Base-by-base conservation (phyloP, 768 basidiomycete species). In the Leccinellum albellum region DNA sequence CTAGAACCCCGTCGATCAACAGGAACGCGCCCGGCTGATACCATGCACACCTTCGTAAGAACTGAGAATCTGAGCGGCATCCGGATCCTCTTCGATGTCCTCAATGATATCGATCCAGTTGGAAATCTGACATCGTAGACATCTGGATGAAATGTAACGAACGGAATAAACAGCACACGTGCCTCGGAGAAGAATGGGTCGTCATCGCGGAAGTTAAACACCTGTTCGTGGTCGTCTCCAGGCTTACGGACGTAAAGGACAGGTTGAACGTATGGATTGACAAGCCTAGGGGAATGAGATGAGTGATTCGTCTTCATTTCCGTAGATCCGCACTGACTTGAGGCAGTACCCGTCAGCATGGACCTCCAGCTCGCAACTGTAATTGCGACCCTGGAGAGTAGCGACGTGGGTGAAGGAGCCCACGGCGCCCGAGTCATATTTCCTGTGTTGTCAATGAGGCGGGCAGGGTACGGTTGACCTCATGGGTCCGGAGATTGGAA, bases 161-260 rank as follows among this genome's bases (percentile, higher is more conserved):
- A 24, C 4, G 20, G 40, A 13, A 20, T 15, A 13, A 44, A 46
- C 3, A 24, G 32, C 17, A 35, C 24, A 50, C 69, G 20, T 55
- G 84, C 81, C 74, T 96, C 94, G 23, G 93, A 94, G 82, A 95
- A 95, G 83, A 93, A 94, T 5, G 92, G 91, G 67, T 94, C 92
- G 65, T 94, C 92, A 51, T 90, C 85, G 17, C 81, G 81, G 78
- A 93, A 94, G 44, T 77, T 78, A 65, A 84, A 75, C 29, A 76
- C 78, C 64, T 89, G 85, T 63, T 91, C 89, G 53, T 79, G 74
- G 67, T 93, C 90, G 67, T 86, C 87, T 53, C 89, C 92, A 4
- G 91, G 91, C 66, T 79, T 83, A 65, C 96, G 91, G 61, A 98
- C 79, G 69, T 88, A 87, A 32, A 98, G 84, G 6, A 89, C 80